Conservation (phyloP, 225 moss, liverwort and hornwort genomes). For the Physcomitrium patens region DNA sequence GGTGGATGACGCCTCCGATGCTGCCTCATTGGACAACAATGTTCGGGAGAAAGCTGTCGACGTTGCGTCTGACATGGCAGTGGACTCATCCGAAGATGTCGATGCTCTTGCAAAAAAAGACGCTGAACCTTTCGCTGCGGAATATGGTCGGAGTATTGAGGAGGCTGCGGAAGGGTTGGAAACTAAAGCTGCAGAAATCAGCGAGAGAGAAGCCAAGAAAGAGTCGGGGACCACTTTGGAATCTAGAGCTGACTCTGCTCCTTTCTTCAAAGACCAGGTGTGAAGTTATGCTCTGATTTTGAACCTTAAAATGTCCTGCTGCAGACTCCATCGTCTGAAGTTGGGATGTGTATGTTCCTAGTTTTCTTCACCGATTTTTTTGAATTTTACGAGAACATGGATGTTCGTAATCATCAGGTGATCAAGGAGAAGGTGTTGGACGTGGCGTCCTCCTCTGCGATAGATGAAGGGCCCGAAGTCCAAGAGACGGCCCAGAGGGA, state of each 20-base stretch:
- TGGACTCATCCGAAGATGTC: slow-evolving; percentile 40
- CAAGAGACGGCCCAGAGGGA: slow-evolving; percentile 28
- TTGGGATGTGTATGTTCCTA: not conserved
- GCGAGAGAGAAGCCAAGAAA: slow-evolving; percentile 42
- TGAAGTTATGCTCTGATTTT: not conserved
- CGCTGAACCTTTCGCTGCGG: slow-evolving; percentile 39
- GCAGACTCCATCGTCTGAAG: not conserved
- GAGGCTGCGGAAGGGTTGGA: slow-evolving; percentile 42
- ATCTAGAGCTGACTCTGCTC: slow-evolving; percentile 10
- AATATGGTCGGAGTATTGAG: slow-evolving; percentile 43
- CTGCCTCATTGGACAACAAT: slow-evolving; percentile 33
- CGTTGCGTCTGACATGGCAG: slow-evolving; percentile 60
- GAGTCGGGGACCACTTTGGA: slow-evolving; percentile 21
- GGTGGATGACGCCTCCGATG: slow-evolving; percentile 49
- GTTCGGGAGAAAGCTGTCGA: slow-evolving; percentile 46
- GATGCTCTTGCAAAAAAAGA: slow-evolving; percentile 48
- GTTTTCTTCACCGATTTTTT: not conserved
- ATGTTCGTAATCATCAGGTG: slow-evolving; percentile 28
- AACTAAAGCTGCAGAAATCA: slow-evolving; percentile 46
- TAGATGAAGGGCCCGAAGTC: slow-evolving; percentile 36
- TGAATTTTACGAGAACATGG: not conserved
- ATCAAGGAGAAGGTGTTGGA: slow-evolving; percentile 40
- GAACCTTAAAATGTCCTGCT: not conserved
- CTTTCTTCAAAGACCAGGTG: slow-evolving; percentile 60
- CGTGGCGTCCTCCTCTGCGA: slow-evolving; percentile 38